phyloP scores from a whole-genome alignment of 352 stramenopile genomes.

The Pythium guiyangense region DNA sequence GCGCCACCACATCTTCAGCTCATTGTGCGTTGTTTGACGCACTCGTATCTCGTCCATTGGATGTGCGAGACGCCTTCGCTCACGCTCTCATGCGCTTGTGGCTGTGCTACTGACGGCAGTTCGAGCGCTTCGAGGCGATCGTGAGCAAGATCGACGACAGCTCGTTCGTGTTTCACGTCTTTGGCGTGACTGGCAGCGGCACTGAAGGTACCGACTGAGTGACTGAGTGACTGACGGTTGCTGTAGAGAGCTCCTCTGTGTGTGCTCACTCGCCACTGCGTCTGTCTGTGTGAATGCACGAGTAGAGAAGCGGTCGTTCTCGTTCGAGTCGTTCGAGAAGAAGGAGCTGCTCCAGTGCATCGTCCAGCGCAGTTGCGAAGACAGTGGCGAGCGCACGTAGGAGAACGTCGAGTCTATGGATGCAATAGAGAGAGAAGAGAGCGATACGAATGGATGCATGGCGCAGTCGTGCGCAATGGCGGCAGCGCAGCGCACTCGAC shows the following conservation, averaged over 20 bases:
- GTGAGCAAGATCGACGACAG: slow-evolving; percentile 59
- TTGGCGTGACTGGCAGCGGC: slow-evolving; percentile 41
- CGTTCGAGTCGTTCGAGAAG: slow-evolving; percentile 43
- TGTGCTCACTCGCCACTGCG: neutral
- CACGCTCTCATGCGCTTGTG: too few species aligned
- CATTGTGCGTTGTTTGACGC: slow-evolving; percentile 31
- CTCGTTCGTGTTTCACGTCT: slow-evolving; percentile 56
- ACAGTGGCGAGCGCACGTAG: neutral
- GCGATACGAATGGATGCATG: neutral
- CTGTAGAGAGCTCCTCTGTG: too few species aligned
- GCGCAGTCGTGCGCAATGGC: too few species aligned
- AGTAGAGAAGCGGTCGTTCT: slow-evolving; percentile 68
- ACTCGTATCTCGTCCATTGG: too few species aligned
- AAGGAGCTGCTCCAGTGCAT: slow-evolving; percentile 44
- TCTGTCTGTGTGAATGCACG: neutral
- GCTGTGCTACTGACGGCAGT: slow-evolving; percentile 25
- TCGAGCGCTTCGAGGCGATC: slow-evolving; percentile 59
- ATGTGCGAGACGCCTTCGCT: too few species aligned
- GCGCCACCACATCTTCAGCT: slow-evolving; percentile 48
- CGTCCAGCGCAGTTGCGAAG: slow-evolving; percentile 39
- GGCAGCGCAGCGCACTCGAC: neutral
- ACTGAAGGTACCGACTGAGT: slow-evolving; percentile 33
- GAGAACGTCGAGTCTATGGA: neutral
- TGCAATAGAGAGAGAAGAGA: too few species aligned
- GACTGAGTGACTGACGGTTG: too few species aligned